Evolutionary conservation across 495 filamentous ascomycete species (phyloP), one percentile per base, ranked within the genome.

Genomic region (Penicillium paxilli): DNA sequence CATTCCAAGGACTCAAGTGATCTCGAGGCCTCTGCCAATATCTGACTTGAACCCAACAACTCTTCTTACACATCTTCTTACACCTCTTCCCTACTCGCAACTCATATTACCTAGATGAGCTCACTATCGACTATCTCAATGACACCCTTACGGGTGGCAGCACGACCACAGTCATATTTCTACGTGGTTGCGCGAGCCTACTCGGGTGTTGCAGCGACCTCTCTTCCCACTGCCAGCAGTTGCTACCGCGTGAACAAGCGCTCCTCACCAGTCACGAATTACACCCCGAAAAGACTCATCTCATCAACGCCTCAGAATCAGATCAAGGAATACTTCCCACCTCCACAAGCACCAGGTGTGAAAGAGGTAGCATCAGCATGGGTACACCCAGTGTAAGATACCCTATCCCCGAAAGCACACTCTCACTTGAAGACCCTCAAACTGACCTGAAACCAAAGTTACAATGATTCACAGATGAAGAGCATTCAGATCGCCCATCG

Each of bases 401-500:
- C 1, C 11, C 5, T 28, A 23, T 23, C n/a, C 21, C 21, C 4
- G 3, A 45, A 16, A 14, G 35, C 12, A 33, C 16, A 8, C 2
- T 17, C 21, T 17, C 24, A 8, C 7, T 45, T 12, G 25, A 30
- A 40, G 12, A 25, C 24, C 25, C 11, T 30, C 57, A 63, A 47
- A 66, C 49, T 11, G 10, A 40, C 28, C 4, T 8, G 20, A 16
- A 28, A n/a, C n/a, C 9, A 32, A n/a, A 85, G 80, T 12, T 88
- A 87, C 66, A 83, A 79, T 35, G 73, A 82, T 49, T 66, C 80
- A 25, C 80, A 91, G 59, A 89, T 92, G 84, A 67, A 66, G 4
- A 58, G 63, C 21, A 85, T 92, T 44, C 70, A 60, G 26, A 75
- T 87, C 32, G 87, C 86, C 12, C 89, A 92, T 64, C 84, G 89